Base-by-base conservation (phyloP, 768 basidiomycete species). In the Auricularia heimuer region DNA sequence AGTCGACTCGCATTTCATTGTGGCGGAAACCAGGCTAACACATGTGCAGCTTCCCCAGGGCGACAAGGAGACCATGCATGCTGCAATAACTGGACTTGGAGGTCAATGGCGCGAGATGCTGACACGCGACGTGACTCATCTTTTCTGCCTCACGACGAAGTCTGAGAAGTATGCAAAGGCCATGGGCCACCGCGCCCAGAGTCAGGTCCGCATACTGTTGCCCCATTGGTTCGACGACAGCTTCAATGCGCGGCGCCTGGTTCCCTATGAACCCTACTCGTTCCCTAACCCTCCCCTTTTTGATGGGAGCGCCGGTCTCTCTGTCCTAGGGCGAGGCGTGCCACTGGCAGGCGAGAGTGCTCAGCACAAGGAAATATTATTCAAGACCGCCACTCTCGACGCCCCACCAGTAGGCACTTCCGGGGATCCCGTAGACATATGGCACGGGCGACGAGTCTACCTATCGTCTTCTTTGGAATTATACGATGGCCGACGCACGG, bases 201-300 rank as follows among this genome's bases (percentile, higher is more conserved):
- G 85, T 0, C 75, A 78, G 8, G 82, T 94, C 70, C 83, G 81
- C 62, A 77, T 93, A 10, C 71, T 97, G n/a, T 80, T 93, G 0
- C 94, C 94, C 0, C 91, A 94, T 67, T 97, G 94, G 94, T 94
- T 94, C 66, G 90, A 94, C 69, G 92, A 94, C 68, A 81, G 69
- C 61, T 58, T 74, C 62, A 69, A 69, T n/a, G 61, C 70, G 24
- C 62, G 66, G 7, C 67, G 66, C n/a, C 66, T 67, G 21, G 65
- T 75, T 34, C 71, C 70, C 4, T 63, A 66, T 36, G 69, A 68
- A 18, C 65, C 67, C 21, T 77, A 75, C 66, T 12, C 24, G 56
- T 60, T 60, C 56, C 56, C 56, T 8, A 60, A 60, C 14, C 56
- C 56, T 34, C 61, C 65, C 1, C 76, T 76, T 1, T 60, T 60